phyloP scores from a whole-genome alignment of 2,329 filamentous ascomycete species.

The Aspergillus pseudoviridinutans region DNA sequence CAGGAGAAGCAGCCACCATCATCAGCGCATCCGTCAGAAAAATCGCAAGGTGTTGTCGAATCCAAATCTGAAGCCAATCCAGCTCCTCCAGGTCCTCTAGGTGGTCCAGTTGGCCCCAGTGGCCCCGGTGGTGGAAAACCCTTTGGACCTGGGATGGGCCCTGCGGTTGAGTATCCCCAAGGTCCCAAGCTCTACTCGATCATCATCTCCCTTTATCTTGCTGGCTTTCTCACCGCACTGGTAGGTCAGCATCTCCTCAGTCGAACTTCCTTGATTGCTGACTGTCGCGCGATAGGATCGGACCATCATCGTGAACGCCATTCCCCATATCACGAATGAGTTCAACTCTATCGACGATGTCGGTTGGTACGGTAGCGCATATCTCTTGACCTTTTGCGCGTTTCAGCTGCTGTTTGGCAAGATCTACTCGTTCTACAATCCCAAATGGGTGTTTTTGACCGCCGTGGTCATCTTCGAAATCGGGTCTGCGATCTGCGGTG shows the following conservation, averaged over 20 bases:
- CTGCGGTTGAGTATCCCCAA: background rate
- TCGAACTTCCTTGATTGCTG: background rate
- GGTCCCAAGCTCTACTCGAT: background rate
- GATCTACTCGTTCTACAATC: constrained; percentile 30
- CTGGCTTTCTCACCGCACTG: background rate
- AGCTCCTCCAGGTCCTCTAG: background rate
- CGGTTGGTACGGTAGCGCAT: constrained; percentile 12
- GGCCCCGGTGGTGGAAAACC: background rate
- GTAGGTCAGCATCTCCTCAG: background rate
- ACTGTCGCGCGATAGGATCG: background rate
- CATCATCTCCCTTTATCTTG: background rate
- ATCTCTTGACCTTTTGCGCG: constrained; percentile 34
- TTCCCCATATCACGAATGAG: background rate
- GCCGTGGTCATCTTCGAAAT: constrained; percentile 35
- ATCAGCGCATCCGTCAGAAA: background rate
- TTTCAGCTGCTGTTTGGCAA: constrained; percentile 37
- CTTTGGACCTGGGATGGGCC: background rate
- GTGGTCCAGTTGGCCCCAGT: too few species aligned
- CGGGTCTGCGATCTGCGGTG: constrained; percentile 30
- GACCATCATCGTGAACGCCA: background rate
- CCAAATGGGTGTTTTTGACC: constrained; percentile 34
- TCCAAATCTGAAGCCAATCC: background rate
- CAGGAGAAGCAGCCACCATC: too few species aligned
- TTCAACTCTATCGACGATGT: too few species aligned
- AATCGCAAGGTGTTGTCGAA: background rate